A percentile compares a stretch with the other conserved stretches of the same genome.
Evolutionary conservation across 129 eudicot genomes (phyloP).

Genomic region (Smallanthus sonchifolius): DNA sequence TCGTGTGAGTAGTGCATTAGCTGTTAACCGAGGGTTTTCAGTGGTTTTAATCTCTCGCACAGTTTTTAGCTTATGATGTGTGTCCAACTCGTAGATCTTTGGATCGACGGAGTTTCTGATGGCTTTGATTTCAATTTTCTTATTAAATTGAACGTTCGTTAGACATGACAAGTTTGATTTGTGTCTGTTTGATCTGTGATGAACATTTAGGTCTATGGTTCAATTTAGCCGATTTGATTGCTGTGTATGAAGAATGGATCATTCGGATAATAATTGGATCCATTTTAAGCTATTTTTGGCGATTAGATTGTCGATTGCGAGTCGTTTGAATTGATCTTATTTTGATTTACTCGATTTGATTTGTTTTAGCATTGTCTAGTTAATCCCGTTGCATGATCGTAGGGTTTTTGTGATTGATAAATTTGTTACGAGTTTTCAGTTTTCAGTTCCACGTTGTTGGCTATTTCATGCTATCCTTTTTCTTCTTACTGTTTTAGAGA

Average conservation of each 20-base stretch:
- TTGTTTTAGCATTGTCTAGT: slow-evolving; percentile 4
- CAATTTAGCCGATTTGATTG: not conserved
- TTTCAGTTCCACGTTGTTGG: not conserved
- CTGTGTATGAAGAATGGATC: not conserved
- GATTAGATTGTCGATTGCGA: not conserved
- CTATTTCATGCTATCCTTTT: not conserved
- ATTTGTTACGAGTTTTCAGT: slow-evolving; percentile 2
- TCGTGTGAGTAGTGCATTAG: slow-evolving; percentile 11
- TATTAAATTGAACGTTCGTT: slow-evolving; percentile 13
- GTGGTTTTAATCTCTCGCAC: slow-evolving; percentile 7
- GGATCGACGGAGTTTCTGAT: not conserved
- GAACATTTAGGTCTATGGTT: not conserved
- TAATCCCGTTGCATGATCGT: slow-evolving; percentile 4
- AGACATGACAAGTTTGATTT: not conserved
- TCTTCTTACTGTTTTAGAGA: not conserved
- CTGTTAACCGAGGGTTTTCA: slow-evolving; percentile 15
- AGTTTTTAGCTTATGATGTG: not conserved
- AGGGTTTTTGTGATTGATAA: not conserved
- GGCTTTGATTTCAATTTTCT: not conserved
- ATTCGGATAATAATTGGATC: not conserved
- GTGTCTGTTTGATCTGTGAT: slow-evolving; percentile 6
- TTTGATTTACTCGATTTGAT: not conserved
- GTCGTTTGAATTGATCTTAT: not conserved
- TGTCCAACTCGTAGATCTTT: slow-evolving; percentile 8
- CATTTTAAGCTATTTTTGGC: not conserved